These are phyloP conservation scores for Diutina sp. DNA, from an alignment of 1,139 yeast genomes.

Conservation along the genomic window DNA sequence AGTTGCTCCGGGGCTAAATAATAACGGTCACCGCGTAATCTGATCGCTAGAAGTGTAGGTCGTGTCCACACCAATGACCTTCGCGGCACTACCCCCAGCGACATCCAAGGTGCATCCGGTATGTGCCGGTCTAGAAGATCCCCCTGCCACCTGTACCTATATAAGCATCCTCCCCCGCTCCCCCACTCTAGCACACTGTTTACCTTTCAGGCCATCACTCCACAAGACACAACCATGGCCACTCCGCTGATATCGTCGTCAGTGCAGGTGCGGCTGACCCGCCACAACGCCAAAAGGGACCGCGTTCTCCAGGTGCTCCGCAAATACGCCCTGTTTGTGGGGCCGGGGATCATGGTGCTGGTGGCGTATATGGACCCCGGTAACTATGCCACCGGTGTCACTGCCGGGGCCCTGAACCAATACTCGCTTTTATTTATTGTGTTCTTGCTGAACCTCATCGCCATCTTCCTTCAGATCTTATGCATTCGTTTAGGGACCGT, in stretches of 20 bases:
- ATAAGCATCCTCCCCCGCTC: background rate
- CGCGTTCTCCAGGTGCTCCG: conserved; percentile 5
- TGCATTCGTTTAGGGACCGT: conserved; percentile 16
- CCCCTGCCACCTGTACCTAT: background rate
- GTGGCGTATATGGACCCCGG: conserved; percentile 2
- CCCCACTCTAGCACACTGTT: background rate
- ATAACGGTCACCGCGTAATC: background rate
- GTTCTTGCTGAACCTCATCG: background rate
- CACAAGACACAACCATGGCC: background rate
- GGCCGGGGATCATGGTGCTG: conserved; percentile 1
- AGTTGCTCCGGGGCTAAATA: background rate
- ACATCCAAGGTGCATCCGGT: background rate
- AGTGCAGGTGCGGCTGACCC: background rate
- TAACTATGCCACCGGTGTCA: conserved; percentile 1
- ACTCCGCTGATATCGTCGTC: background rate
- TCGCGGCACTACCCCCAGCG: background rate
- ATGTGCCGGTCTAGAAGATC: background rate
- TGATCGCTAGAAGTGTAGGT: background rate
- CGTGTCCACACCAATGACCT: background rate
- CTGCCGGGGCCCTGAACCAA: conserved; percentile 1
- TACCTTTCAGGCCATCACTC: background rate
- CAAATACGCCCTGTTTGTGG: conserved; percentile 37
- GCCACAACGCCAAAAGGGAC: background rate
- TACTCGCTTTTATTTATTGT: background rate
- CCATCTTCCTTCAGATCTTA: conserved; percentile 1